Evolutionary conservation across 148 eudicot species (phyloP).

Genomic region (Chenopodium formosanum): DNA sequence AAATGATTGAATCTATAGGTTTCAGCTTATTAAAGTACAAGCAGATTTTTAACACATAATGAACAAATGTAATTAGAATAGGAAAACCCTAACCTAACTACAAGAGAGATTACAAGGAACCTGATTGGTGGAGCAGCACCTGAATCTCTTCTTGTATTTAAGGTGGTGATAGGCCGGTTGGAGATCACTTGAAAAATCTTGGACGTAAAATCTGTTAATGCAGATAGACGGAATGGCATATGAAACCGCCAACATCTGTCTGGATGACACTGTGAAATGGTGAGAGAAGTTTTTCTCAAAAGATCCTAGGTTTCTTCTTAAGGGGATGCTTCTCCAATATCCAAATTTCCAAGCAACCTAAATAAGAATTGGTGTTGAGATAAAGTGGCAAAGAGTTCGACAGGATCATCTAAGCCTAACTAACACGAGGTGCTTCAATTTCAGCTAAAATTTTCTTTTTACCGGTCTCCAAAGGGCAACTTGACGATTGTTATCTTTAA

Average conservation of each 20-base stretch:
- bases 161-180: background rate
- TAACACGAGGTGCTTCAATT: too few species aligned
- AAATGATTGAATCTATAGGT: background rate
- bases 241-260: conserved; percentile 16
- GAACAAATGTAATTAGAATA: background rate
- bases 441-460: too few species aligned
- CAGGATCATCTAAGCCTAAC: too few species aligned
- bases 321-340: background rate
- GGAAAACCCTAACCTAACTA: background rate
- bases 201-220: conserved; percentile 5
- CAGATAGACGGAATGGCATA: conserved; percentile 2
- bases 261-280: background rate
- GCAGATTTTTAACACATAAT: background rate
- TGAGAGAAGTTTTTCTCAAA: background rate
- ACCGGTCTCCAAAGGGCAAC: too few species aligned
- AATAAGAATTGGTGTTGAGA: too few species aligned
- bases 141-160: background rate
- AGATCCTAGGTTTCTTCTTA: background rate
- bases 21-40: background rate
- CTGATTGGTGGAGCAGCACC: conserved; percentile 10
- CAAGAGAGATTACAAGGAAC: background rate
- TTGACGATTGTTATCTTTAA: too few species aligned
- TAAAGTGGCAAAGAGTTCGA: background rate
- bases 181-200: background rate
- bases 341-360: background rate